Percentiles rank a stretch among this genome's conserved stretches.
These are phyloP conservation scores for Udeniomyces megalosporus DNA, from an alignment of 768 basidiomycete species.

Conservation along the genomic window DNA sequence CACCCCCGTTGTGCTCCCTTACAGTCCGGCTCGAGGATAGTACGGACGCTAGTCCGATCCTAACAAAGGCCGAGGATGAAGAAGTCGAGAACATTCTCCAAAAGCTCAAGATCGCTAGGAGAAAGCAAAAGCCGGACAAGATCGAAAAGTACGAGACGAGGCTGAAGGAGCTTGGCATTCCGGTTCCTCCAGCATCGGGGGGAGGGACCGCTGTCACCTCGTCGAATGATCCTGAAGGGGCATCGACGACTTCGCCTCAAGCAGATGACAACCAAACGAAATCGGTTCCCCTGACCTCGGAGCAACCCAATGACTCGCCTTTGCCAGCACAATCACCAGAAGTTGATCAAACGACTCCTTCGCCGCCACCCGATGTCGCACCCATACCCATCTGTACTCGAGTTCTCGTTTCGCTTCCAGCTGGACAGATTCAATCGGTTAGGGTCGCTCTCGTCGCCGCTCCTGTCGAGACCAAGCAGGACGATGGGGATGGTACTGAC, in stretches of 20 bases:
- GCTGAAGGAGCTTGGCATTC: conserved; percentile 22
- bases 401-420: not conserved
- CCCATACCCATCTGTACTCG: not conserved
- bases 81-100: conserved; percentile 25
- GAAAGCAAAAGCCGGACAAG: conserved; percentile 27
- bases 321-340: too few species aligned
- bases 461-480: not conserved
- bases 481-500: not conserved
- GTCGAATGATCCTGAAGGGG: not conserved
- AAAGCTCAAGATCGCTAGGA: conserved; percentile 26
- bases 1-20: conserved; percentile 13
- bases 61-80: conserved; percentile 26
- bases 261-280: too few species aligned
- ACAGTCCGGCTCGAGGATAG: conserved; percentile 19
- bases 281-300: too few species aligned
- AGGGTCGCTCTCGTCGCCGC: not conserved
- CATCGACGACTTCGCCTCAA: too few species aligned
- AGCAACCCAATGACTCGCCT: too few species aligned
- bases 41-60: conserved; percentile 14
- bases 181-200: conserved; percentile 4
- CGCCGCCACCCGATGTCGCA: too few species aligned
- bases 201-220: not conserved
- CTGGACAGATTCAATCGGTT: not conserved
- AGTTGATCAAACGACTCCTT: too few species aligned
- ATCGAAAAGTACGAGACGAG: conserved; percentile 24